Base-by-base conservation (phyloP, 1,284 basidiomycete species). In the Acaromyces ingoldii region DNA sequence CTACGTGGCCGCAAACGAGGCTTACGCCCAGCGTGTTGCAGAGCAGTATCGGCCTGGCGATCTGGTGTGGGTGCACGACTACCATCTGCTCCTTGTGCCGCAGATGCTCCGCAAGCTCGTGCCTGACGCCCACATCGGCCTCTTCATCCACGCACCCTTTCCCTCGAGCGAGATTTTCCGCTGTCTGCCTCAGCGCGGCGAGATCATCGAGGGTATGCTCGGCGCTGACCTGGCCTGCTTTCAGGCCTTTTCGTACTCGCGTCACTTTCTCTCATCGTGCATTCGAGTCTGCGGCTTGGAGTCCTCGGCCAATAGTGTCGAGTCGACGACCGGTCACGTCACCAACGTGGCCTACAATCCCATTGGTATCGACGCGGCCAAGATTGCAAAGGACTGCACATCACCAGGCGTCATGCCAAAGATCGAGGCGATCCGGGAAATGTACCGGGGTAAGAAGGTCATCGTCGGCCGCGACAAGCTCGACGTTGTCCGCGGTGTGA, bases 381-480 rank as follows among this genome's bases (percentile, higher is more conserved):
- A 92, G 40, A 91, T 97, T 30, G 83, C 85, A 24, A 80, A 83
- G 51, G 92, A 97, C 75, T 87, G 85, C 26, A 80, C 84, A 47
- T 80, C 85, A 2, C 84, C 88, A 0, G 91, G 89, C 4, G 87
- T 98, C 52, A 78, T 83, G 58, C 92, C 92, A 22, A 97, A 96
- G 78, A 81, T 93, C 30, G 85, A 89, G 54, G 86, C 89, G 0
- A 82, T 98, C 1, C 81, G 85, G 33, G 81, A 85, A 30, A 78
- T 97, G 41, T 99, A 99, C 78, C 85, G 89, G 67, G 91, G 88
- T 66, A 97, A 96, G 82, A 97, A 97, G 82, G 96, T 99, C 71
- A 91, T 99, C 55, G 88, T 99, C 26, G 93, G 91, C 11, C 82
- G 95, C n/a, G 93, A 99, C 78, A 99, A 99, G 80, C 83, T 98